Conservation (phyloP, 306 rosid species). For the Castanopsis chinensis region DNA sequence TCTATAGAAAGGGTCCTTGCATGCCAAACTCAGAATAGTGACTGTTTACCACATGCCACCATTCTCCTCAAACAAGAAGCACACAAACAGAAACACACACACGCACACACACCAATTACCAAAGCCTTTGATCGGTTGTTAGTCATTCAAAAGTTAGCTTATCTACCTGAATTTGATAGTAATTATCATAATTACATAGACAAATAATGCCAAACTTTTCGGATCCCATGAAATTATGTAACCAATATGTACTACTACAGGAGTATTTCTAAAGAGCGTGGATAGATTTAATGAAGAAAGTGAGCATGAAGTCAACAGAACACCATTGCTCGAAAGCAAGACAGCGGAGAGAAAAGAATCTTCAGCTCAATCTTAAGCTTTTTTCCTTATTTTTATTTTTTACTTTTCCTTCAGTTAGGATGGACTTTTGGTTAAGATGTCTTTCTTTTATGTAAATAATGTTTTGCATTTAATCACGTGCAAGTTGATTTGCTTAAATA, state of each 20-base stretch:
- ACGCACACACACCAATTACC: too few species aligned
- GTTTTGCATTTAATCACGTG: background rate
- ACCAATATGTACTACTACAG: conserved; percentile 38
- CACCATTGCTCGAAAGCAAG: conserved; percentile 54
- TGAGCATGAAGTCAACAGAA: conserved; percentile 31
- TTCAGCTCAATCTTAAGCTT: conserved; percentile 24
- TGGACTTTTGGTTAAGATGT: background rate
- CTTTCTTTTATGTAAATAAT: conserved; percentile 39
- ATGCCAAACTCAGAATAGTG: too few species aligned
- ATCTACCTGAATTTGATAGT: background rate
- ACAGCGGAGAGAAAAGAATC: conserved; percentile 32
- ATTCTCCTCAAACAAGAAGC: too few species aligned
- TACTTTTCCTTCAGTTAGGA: background rate
- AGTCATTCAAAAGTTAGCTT: background rate
- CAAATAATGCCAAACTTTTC: background rate
- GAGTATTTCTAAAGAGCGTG: conserved; percentile 56
- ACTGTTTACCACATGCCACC: too few species aligned
- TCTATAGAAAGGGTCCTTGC: too few species aligned
- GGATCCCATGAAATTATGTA: background rate
- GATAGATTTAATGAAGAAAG: conserved; percentile 61
- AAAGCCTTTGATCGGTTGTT: too few species aligned
- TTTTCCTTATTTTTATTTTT: background rate
- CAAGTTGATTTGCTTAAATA: too few species aligned
- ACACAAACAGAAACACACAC: too few species aligned
- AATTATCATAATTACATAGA: background rate